phyloP scores from a whole-genome alignment of 73 alveolate genomes.

The Diophrys appendiculata region DNA sequence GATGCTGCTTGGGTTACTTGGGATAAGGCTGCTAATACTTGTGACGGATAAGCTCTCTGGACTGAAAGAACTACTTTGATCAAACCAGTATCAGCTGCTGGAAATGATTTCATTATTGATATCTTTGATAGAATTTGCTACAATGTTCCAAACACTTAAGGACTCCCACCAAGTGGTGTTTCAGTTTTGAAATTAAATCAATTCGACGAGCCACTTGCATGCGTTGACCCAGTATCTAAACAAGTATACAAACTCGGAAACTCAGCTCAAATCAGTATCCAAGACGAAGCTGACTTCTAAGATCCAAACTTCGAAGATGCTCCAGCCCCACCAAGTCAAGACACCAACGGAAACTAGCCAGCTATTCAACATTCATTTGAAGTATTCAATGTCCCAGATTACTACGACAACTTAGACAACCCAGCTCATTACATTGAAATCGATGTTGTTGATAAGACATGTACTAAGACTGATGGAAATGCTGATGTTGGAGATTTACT shows the following conservation, averaged over 20 bases:
- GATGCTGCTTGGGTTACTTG: not conserved
- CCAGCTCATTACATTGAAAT: not conserved
- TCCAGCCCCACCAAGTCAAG: too few species aligned
- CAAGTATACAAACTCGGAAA: not conserved
- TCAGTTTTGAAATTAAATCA: not conserved
- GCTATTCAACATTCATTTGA: too few species aligned
- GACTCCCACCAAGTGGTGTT: not conserved
- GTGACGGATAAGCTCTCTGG: not conserved
- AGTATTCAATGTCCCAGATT: not conserved
- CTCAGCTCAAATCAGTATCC: too few species aligned
- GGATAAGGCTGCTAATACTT: not conserved
- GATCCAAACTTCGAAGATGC: not conserved
- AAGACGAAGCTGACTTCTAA: not conserved
- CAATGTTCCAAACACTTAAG: not conserved
- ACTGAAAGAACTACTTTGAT: not conserved
- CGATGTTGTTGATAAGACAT: not conserved
- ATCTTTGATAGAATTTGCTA: not conserved
- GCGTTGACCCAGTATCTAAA: not conserved
- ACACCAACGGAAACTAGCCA: too few species aligned
- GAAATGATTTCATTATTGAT: not conserved
- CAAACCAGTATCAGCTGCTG: not conserved
- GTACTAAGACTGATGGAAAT: not conserved
- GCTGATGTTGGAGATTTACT: not conserved
- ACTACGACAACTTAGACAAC: not conserved
- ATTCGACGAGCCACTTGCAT: not conserved